Conservation (phyloP, 352 stramenopile species). For the Globisporangium okanoganense region DNA sequence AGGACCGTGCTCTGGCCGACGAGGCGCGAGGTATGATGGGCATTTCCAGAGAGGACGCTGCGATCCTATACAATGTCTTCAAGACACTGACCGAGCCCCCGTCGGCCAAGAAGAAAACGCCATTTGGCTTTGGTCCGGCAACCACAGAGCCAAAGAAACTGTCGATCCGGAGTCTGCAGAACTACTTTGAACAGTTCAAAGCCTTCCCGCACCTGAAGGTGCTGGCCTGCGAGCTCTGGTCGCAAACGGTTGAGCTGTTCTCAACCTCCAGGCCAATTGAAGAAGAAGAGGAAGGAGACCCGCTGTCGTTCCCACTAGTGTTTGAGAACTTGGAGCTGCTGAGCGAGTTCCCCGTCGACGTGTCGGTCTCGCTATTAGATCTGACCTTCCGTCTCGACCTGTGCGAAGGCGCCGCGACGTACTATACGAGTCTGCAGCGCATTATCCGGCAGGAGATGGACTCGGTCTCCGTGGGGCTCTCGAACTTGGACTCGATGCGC, state of each 20-base stretch:
- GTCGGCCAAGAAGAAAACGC: constrained; percentile 45
- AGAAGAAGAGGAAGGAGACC: no score
- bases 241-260: constrained; percentile 45
- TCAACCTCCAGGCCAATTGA: constrained; percentile 4
- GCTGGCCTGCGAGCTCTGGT: constrained; percentile 51
- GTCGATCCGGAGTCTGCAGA: constrained; percentile 59
- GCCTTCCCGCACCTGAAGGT: constrained; percentile 36
- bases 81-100: constrained; percentile 45
- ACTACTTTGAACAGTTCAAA: constrained; percentile 66
- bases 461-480: constrained; percentile 46
- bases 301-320: constrained; percentile 25
- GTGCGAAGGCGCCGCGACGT: constrained; percentile 46
- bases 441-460: constrained; percentile 69
- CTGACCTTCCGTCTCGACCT: constrained; percentile 64
- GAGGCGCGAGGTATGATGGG: constrained; percentile 46
- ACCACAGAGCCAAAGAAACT: constrained; percentile 23
- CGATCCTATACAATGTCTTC: constrained; percentile 42
- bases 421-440: constrained; percentile 55
- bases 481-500: constrained; percentile 52
- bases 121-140: constrained; percentile 36
- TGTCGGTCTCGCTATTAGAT: constrained; percentile 63
- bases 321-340: constrained; percentile 53
- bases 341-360: constrained; percentile 62
- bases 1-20: constrained; percentile 31
- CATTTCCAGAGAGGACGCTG: constrained; percentile 43